Evolutionary conservation across 306 rosid species (phyloP).

Genomic region (Castanea mollissima): DNA sequence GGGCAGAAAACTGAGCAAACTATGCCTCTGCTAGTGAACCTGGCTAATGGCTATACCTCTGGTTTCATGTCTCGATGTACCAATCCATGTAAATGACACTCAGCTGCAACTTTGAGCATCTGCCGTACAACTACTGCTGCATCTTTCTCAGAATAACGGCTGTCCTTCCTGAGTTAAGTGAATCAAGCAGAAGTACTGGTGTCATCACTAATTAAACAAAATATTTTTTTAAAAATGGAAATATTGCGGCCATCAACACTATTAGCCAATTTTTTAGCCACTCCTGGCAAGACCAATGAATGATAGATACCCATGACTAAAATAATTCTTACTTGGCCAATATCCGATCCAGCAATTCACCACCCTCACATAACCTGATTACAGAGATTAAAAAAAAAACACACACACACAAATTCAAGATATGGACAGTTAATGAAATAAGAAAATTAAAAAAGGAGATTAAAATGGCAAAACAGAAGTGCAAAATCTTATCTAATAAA

Average conservation of each 20-base stretch:
- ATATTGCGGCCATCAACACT: slow-evolving; percentile 10
- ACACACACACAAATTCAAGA: not conserved
- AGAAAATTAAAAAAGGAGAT: not conserved
- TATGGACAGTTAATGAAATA: slow-evolving; percentile 3
- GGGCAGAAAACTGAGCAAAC: slow-evolving; percentile 6
- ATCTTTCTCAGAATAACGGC: slow-evolving; percentile 93
- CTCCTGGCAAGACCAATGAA: slow-evolving; percentile 10
- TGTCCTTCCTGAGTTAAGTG: slow-evolving; percentile 74
- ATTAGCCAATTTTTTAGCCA: slow-evolving; percentile 10
- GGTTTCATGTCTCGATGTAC: slow-evolving; percentile 99
- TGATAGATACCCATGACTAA: slow-evolving; percentile 2
- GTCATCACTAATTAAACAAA: slow-evolving; percentile 5
- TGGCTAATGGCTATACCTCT: slow-evolving; percentile 51
- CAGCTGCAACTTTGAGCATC: slow-evolving; percentile 98
- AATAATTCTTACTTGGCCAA: slow-evolving; percentile 76
- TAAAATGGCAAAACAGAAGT: not conserved
- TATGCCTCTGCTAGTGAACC: not conserved
- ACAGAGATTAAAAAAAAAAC: not conserved
- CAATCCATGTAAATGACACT: slow-evolving; percentile 98
- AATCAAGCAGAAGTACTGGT: slow-evolving; percentile 22
- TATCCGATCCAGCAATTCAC: slow-evolving; percentile 93
- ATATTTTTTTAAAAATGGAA: not conserved
- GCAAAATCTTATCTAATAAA: not conserved
- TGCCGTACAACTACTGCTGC: slow-evolving; percentile 95
- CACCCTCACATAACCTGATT: slow-evolving; percentile 94